These are phyloP conservation scores for Leucoagaricus sp. DNA, from an alignment of 1,284 basidiomycete genomes.

Conservation along the genomic window DNA sequence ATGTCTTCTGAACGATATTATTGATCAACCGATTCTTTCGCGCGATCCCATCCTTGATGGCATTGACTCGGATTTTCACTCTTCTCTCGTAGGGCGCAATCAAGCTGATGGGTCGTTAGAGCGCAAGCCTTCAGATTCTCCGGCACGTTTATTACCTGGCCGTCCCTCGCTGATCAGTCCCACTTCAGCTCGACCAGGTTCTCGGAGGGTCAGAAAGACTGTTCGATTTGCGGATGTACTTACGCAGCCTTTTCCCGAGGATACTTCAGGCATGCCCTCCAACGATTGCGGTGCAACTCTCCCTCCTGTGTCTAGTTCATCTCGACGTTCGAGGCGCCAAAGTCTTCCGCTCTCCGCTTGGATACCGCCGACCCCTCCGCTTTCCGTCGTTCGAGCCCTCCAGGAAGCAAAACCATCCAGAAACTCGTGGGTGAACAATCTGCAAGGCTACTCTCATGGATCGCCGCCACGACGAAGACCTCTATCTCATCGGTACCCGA, in stretches of 20 bases:
- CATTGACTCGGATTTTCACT: background rate
- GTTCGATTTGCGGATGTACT: constrained; percentile 3
- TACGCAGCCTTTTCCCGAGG: background rate
- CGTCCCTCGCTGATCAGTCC: constrained; percentile 1
- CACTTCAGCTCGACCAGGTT: background rate
- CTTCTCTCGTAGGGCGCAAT: background rate
- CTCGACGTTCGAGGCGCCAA: background rate
- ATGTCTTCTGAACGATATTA: background rate
- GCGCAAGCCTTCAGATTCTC: background rate
- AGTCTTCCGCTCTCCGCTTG: background rate
- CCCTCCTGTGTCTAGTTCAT: background rate
- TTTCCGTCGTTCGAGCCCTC: background rate
- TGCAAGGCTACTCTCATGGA: background rate
- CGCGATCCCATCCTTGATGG: background rate
- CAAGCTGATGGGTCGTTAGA: background rate
- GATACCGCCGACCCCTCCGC: background rate
- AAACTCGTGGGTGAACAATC: background rate
- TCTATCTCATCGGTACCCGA: constrained; percentile 3
- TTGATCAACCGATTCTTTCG: constrained; percentile 4
- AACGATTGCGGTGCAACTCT: background rate
- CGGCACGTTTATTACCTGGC: background rate
- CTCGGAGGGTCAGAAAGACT: constrained; percentile 3
- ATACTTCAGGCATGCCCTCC: background rate
- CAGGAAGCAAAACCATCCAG: background rate
- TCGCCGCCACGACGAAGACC: constrained; percentile 1